phyloP scores from a whole-genome alignment of 2,329 filamentous ascomycete genomes.

The Xylariaceae sp. region DNA sequence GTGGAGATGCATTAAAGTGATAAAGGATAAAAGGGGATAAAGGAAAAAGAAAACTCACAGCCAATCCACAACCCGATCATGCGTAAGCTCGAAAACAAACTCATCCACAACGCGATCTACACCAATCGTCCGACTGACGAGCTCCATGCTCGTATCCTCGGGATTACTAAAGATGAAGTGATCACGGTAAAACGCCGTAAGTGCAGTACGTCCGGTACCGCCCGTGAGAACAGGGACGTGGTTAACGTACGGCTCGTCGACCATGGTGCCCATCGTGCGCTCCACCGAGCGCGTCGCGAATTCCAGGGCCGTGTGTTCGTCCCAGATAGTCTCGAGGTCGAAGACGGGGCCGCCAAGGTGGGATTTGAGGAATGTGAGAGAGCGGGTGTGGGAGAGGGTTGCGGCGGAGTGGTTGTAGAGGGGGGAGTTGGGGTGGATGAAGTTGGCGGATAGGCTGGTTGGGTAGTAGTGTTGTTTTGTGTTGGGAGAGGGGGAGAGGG shows the following conservation, averaged over 20 bases:
- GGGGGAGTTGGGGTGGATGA: slow-evolving; percentile 33
- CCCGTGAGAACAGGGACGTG: slow-evolving; percentile 65
- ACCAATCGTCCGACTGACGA: slow-evolving; percentile 66
- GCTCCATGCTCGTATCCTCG: slow-evolving; percentile 58
- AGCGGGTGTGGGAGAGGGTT: slow-evolving; percentile 60
- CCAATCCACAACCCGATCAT: slow-evolving; percentile 61
- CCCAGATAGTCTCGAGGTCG: slow-evolving; percentile 72
- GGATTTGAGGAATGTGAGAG: slow-evolving; percentile 59
- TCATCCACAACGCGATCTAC: slow-evolving; percentile 68
- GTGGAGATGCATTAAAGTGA: neutral
- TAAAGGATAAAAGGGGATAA: too few species aligned
- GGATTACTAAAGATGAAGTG: slow-evolving; percentile 74
- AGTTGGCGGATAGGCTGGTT: slow-evolving; percentile 27
- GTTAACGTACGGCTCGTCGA: slow-evolving; percentile 73
- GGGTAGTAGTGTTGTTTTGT: slow-evolving; percentile 12
- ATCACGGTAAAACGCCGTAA: slow-evolving; percentile 64
- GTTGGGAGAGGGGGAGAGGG: neutral
- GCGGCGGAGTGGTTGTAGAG: slow-evolving; percentile 51
- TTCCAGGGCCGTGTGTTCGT: slow-evolving; percentile 68
- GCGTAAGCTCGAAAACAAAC: slow-evolving; percentile 61
- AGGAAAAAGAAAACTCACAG: slow-evolving; percentile 44
- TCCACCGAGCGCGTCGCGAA: slow-evolving; percentile 64
- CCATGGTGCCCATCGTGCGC: slow-evolving; percentile 77
- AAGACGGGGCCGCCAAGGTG: slow-evolving; percentile 60
- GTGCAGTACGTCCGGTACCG: slow-evolving; percentile 57